Base-by-base conservation (phyloP, 106 monocot genomes). In the Gastrodia elata region DNA sequence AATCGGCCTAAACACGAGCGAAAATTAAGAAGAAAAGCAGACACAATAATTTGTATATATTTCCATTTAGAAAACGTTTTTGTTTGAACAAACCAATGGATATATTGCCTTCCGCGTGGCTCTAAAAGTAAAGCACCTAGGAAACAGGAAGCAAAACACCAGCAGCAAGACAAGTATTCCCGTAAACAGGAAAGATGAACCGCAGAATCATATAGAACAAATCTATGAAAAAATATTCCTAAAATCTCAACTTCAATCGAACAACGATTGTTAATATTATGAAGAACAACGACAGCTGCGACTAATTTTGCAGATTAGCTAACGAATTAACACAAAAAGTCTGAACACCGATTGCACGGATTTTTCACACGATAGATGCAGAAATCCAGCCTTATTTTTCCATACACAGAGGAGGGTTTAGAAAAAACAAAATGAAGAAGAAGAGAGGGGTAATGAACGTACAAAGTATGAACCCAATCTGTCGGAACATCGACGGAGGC, bases 401-500 rank as follows among this genome's bases (percentile, higher is more conserved):
- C 46, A 32, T 8, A 6, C 8, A 7, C 16, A 25, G 24, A 26
- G 37, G 8, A 15, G 30, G 37, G 37, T 35, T 52, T 9, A 32
- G 32, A 1, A 61, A 61, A 26, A 40, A 20, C 4, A 38, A 65
- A 8, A 73, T 2, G 20, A 22, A 13, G 11, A 39, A 2, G 13
- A 28, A 64, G 36, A 74, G 52, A 33, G 35, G 11, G 24, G 36
- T 13, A 39, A 9, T 39, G 24, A 71, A 67, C 71, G 14, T 82
- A 95, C 91, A 95, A 52, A 39, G 82, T 75, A 18, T 71, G 85
- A 72, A 75, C 75, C 97, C 93, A 98, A 0, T 71, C 81, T 27
- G 8, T 32, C 28, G 97, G 97, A 32, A 98, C 93, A 75, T 98
- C 97, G 18, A 71, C 69, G 61, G 97, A 98, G 55, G 97, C 97